Conservation (phyloP, 306 rosid species). For the Trifolium pratense region DNA sequence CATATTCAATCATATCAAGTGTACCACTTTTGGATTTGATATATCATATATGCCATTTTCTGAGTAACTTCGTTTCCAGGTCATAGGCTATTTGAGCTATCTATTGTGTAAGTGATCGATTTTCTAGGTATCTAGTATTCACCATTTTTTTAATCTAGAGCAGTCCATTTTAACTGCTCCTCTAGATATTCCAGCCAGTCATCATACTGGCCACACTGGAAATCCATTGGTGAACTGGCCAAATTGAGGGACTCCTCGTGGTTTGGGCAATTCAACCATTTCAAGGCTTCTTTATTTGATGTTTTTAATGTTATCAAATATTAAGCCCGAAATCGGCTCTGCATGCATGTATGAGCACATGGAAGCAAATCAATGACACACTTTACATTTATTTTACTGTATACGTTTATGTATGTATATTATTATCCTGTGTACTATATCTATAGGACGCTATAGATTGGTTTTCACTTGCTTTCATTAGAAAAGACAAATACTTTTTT, state of each 20-base stretch:
- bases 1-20: not conserved
- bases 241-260: not conserved
- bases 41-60: not conserved
- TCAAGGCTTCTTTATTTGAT: not conserved
- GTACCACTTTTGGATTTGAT: too few relatives aligned
- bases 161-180: not conserved
- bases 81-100: constrained; percentile 8
- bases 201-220: not conserved
- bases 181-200: constrained; percentile 2
- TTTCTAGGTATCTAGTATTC: constrained; percentile 4
- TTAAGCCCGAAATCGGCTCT: not conserved
- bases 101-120: not conserved
- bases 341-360: not conserved
- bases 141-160: not conserved
- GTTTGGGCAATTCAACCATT: not conserved
- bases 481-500: not conserved
- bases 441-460: not conserved
- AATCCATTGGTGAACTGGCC: not conserved
- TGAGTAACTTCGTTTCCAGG: not conserved
- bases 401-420: not conserved
- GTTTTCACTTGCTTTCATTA: not conserved
- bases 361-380: not conserved
- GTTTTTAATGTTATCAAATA: not conserved
- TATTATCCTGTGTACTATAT: not conserved
- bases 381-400: not conserved